phyloP scores from a whole-genome alignment of 2,329 filamentous ascomycete species.

The Alternaria rosae region DNA sequence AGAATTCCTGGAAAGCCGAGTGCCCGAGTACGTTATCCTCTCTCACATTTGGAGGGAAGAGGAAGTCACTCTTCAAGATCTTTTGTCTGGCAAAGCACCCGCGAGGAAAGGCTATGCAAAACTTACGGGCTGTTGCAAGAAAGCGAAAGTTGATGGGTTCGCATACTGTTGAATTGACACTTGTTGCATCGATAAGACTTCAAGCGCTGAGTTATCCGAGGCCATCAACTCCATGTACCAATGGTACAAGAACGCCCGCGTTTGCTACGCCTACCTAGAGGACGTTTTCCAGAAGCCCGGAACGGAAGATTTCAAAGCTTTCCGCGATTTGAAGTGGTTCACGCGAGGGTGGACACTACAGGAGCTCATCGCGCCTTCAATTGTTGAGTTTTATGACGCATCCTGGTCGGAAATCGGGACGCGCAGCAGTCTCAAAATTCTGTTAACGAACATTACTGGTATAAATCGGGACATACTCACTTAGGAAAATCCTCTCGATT shows the following conservation, averaged over 20 bases:
- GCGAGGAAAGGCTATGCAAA: neutral
- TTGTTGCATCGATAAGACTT: neutral
- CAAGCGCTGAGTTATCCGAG: neutral
- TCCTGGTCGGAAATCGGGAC: neutral
- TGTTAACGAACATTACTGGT: neutral
- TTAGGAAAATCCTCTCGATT: neutral
- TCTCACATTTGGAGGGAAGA: neutral
- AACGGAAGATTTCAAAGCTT: neutral
- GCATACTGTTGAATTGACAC: neutral
- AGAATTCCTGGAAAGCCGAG: neutral
- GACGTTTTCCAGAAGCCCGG: neutral
- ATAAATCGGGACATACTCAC: neutral
- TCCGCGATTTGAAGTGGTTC: neutral
- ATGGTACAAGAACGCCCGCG: neutral
- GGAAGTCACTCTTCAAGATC: neutral
- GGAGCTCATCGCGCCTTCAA: neutral
- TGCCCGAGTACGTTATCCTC: neutral
- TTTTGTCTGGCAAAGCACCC: neutral
- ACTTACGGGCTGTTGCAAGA: neutral
- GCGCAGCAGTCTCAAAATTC: neutral
- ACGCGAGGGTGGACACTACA: neutral
- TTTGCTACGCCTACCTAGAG: neutral
- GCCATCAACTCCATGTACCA: neutral
- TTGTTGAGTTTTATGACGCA: neutral
- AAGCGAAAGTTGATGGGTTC: neutral